phyloP scores from a whole-genome alignment of 2,329 filamentous ascomycete species.

The Zasmidium angulare region DNA sequence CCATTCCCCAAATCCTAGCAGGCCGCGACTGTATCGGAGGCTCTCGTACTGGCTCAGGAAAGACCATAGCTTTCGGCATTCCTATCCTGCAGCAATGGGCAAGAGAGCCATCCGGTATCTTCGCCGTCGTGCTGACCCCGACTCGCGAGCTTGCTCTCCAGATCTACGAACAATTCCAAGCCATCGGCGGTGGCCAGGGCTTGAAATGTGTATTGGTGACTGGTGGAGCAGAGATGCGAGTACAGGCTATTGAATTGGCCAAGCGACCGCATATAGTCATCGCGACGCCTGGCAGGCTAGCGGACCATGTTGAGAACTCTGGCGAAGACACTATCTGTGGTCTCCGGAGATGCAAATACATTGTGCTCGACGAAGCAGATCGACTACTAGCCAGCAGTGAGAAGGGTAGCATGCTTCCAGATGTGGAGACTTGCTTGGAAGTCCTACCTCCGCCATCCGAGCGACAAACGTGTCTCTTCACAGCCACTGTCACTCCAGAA shows the following conservation, averaged over 20 bases:
- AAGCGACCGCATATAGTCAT: conserved; percentile 87
- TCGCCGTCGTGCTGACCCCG: conserved; percentile 83
- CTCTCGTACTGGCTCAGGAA: conserved; percentile 91
- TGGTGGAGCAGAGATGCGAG: conserved; percentile 87
- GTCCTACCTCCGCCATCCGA: conserved; percentile 73
- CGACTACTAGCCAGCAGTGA: conserved; percentile 70
- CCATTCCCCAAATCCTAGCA: conserved; percentile 88
- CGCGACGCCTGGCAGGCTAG: conserved; percentile 87
- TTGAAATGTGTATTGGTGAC: conserved; percentile 89
- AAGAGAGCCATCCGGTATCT: conserved; percentile 87
- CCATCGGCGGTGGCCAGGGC: conserved; percentile 82
- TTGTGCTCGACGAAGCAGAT: conserved; percentile 95
- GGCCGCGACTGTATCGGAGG: conserved; percentile 94
- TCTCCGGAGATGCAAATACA: conserved; percentile 73
- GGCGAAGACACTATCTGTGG: conserved; percentile 88
- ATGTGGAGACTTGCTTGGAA: conserved; percentile 83
- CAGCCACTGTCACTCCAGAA: conserved; percentile 90
- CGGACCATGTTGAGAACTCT: conserved; percentile 89
- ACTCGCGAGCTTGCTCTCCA: conserved; percentile 91
- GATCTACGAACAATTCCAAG: conserved; percentile 94
- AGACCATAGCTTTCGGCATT: conserved; percentile 93
- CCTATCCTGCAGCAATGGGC: conserved; percentile 94
- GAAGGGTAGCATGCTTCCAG: conserved; percentile 86
- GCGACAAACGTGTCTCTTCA: conserved; percentile 94
- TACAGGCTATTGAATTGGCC: conserved; percentile 81